phyloP scores from a whole-genome alignment of 345 rosid species.

The Syzygium aqueum region DNA sequence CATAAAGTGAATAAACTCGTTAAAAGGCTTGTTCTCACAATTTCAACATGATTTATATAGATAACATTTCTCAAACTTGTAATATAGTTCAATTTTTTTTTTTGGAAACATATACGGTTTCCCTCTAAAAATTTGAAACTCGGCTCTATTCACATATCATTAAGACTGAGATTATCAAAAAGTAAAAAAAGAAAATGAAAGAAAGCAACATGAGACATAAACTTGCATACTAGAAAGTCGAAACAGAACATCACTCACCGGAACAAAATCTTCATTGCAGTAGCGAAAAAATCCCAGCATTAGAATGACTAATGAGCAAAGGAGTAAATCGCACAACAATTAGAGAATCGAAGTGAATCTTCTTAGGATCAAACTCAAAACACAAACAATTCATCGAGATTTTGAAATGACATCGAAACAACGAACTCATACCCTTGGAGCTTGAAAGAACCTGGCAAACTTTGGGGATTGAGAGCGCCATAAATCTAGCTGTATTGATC shows the following conservation, averaged over 20 bases:
- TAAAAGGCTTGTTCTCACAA: too few relatives aligned
- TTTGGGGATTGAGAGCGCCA: not conserved
- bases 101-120: not conserved
- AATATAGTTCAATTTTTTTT: too few relatives aligned
- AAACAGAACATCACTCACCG: not conserved
- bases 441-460: fast-evolving
- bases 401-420: not conserved
- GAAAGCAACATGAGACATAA: not conserved
- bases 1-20: not conserved
- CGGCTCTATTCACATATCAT: not conserved
- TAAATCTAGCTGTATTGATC: not conserved
- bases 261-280: not conserved
- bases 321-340: not conserved
- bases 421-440: not conserved
- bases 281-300: not conserved
- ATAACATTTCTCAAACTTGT: too few relatives aligned
- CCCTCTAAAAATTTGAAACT: not conserved
- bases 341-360: not conserved
- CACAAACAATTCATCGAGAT: not conserved
- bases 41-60: too few relatives aligned
- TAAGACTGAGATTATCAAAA: not conserved
- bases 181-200: not conserved
- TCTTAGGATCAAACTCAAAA: not conserved
- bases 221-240: not conserved
- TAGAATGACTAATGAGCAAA: not conserved